A percentile compares a stretch with the other conserved stretches of the same genome.
Evolutionary conservation across 1,284 basidiomycete species (phyloP).

Genomic region (Inonotus hispidus): DNA sequence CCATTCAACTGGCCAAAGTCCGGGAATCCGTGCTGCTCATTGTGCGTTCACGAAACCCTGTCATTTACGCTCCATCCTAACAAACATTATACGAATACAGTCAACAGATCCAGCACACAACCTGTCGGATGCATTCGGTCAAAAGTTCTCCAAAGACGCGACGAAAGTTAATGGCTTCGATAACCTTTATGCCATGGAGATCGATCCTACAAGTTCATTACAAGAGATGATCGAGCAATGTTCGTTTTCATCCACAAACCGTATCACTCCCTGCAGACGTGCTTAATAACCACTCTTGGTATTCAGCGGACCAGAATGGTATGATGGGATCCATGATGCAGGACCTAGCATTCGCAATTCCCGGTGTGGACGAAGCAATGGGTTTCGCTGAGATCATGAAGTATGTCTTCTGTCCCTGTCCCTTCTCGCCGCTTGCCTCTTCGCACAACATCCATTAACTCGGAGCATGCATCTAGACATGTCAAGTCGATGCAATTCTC

Average conservation of each 20-base stretch:
- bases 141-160: constrained; percentile 99
- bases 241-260: constrained; percentile 33
- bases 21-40: constrained; percentile 92
- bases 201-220: constrained; percentile 94
- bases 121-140: constrained; percentile 96
- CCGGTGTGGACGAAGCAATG: constrained; percentile 99
- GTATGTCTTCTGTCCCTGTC: constrained; percentile 43
- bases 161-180: constrained; percentile 99
- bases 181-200: constrained; percentile 98
- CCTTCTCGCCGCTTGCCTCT: not conserved
- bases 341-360: constrained; percentile 97
- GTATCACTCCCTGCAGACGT: not conserved
- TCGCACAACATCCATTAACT: not conserved
- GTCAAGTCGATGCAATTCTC: constrained; percentile 99
- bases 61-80: not conserved
- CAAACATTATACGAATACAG: constrained; percentile 36
- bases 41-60: constrained; percentile 44
- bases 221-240: constrained; percentile 99
- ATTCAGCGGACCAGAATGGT: constrained; percentile 81
- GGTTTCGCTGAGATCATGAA: constrained; percentile 99
- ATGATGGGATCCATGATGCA: constrained; percentile 99
- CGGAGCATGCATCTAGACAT: constrained; percentile 50
- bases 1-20: constrained; percentile 85
- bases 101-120: constrained; percentile 99
- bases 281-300: not conserved